Base-by-base conservation (phyloP, 192 early-diverging fungal genomes). In the Rhizophagus clarus region DNA sequence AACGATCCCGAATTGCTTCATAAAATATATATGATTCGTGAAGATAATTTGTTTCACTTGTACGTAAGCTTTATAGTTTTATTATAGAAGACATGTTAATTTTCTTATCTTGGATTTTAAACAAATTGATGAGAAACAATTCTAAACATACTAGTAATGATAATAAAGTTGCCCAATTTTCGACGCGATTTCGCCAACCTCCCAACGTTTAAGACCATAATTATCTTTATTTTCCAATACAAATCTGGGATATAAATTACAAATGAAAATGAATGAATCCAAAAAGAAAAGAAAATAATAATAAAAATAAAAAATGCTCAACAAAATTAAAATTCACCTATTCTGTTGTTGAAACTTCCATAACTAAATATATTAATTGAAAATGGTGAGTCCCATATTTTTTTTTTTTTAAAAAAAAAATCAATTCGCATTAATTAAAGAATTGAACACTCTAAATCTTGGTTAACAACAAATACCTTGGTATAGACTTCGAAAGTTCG, bases 401-500 rank as follows among this genome's bases (percentile, higher is more conserved):
- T 7, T n/a, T 26, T 7, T n/a, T n/a, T 32, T 40, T 40, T 0
- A 7, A 7, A 7, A 40, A 40, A 40, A 31, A 61, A 34, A 61
- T 29, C 8, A 11, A 47, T 45, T 49, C 20, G 26, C 24, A 28
- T 61, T 5, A 63, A 76, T 42, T n/a, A 32, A 29, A 72, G 51
- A 26, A 69, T 32, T 49, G 11, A 61, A 28, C 45, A 51, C 24
- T 17, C 8, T 49, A 40, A 42, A 28, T 45, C 42, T 4, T 45
- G 11, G 2, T n/a, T 45, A 45, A 10, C 42, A 26, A 7, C 12
- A 26, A 49, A 10, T 81, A 89, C 89, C 83, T 94, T 94, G 11
- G 97, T 97, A 84, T 97, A 99, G 4, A 99, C 95, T 85, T 98
- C 97, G 81, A 99, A 99, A 10, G 98, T 98, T 72, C 96, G 90